Percentiles rank a stretch among this genome's conserved stretches.
Evolutionary conservation across 495 filamentous ascomycete species (phyloP).

Genomic region (Hypoxylon perforatum): DNA sequence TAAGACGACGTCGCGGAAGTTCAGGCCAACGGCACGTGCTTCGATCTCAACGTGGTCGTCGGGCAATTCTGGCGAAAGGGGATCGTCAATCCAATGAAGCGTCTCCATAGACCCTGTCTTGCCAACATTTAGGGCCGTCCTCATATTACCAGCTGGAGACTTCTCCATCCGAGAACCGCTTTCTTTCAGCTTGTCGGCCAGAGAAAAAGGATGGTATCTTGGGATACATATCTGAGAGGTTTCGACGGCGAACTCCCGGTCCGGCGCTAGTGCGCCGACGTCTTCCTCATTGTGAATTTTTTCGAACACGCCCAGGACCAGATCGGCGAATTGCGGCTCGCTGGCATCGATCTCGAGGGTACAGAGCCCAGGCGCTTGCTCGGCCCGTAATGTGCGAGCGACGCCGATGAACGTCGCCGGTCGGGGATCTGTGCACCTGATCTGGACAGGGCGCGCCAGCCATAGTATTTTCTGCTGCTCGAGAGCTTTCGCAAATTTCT

Average conservation of each 20-base stretch:
- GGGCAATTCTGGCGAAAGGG: slow-evolving; percentile 6
- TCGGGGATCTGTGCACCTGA: slow-evolving; percentile 43
- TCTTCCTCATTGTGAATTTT: slow-evolving; percentile 37
- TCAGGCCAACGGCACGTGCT: slow-evolving; percentile 48
- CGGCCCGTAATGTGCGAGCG: slow-evolving; percentile 35
- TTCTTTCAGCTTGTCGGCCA: slow-evolving; percentile 14
- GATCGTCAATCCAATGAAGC: slow-evolving; percentile 39
- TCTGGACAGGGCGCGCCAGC: slow-evolving; percentile 44
- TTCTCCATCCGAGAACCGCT: neutral
- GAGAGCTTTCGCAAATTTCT: slow-evolving; percentile 22
- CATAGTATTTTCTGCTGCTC: slow-evolving; percentile 46
- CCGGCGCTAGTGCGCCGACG: slow-evolving; percentile 34
- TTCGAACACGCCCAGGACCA: slow-evolving; percentile 33
- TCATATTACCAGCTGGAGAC: neutral
- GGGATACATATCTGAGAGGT: slow-evolving; percentile 31
- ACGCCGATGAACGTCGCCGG: slow-evolving; percentile 40
- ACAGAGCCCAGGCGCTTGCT: slow-evolving; percentile 38
- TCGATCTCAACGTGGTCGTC: slow-evolving; percentile 52
- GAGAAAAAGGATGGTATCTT: slow-evolving; percentile 37
- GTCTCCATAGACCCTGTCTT: slow-evolving; percentile 37
- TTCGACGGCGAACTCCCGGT: slow-evolving; percentile 44
- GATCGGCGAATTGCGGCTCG: slow-evolving; percentile 20
- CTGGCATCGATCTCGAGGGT: slow-evolving; percentile 38
- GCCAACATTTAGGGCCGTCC: slow-evolving; percentile 26
- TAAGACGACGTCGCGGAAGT: slow-evolving; percentile 54